Evolutionary conservation across 2,329 filamentous ascomycete species (phyloP), one percentile per base, ranked within the genome.

Genomic region (Phyllosticta citribraziliensis): DNA sequence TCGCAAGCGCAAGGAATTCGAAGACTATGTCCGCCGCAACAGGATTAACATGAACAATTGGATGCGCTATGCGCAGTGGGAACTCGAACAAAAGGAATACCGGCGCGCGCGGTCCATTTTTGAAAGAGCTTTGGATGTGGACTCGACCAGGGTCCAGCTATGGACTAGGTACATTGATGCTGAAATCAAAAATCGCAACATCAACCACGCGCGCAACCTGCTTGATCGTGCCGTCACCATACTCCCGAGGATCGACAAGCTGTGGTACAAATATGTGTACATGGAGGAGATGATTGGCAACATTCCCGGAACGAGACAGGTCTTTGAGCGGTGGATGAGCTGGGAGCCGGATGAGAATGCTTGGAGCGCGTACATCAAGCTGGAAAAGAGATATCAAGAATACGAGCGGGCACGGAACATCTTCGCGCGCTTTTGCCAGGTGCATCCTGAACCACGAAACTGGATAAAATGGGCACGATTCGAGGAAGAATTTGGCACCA

Each of bases 391-490:
- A 62, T 97, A 97, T 71, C 87, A 87, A 68, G 94, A 99, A 73
- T 94, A 88, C 69, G 91, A 96, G 63, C 81, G 91, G 62, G 93
- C 92, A n/a, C 82, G 94, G 50, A 86, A 88, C 53, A 93, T 99
- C 66, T 97, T 95, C 72, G 84, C 90, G 71, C 83, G 89, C 27
- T 97, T 97, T 70, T 96, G 91, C 1, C 83, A 92, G 63, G 89
- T 97, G 9, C 94, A 97, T 67, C 92, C 94, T 0, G 93, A 97
- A 70, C 89, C 94, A 22, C 85, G 89, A 69, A 97, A 97, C 70
- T 99, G 93, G 92, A 95, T 99, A 76, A 97, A 97, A 73, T 99
- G 94, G 94, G 88, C 93, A 63, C 89, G 89, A 64, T 99, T 97
- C 67, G 94, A 99, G 74, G 93, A 97, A 73, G 94, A 99, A 71